Conservation (phyloP, 495 filamentous ascomycete species). For the Hypoxylon rickii region DNA sequence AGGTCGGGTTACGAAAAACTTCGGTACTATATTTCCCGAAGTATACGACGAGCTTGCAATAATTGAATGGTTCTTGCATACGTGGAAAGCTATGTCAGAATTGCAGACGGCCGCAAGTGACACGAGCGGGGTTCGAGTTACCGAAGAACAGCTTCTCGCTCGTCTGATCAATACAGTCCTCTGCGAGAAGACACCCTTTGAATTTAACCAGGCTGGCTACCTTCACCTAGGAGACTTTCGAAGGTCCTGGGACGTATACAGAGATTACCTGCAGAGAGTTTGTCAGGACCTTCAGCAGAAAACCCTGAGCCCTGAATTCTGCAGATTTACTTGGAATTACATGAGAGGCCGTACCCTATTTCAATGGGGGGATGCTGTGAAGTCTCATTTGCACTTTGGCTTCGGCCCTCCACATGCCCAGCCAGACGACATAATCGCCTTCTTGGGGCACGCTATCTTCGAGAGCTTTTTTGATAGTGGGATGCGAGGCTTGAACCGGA, state of each 20-base stretch:
- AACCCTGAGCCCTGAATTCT: not conserved
- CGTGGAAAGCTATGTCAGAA: not conserved
- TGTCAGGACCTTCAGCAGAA: not conserved
- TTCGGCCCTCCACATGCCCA: not conserved
- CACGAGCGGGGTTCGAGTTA: not conserved
- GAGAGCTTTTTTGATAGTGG: not conserved
- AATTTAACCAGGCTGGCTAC: not conserved
- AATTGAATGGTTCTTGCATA: not conserved
- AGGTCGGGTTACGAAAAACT: not conserved
- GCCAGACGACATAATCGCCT: not conserved
- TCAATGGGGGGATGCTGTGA: not conserved
- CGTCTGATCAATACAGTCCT: not conserved
- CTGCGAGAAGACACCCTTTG: not conserved
- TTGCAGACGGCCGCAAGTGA: not conserved
- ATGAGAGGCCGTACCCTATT: not conserved
- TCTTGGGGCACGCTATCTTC: not conserved
- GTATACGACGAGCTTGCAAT: not conserved
- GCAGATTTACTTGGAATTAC: not conserved
- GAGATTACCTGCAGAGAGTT: not conserved
- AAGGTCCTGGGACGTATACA: not conserved
- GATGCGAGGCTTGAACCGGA: not conserved
- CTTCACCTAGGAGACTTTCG: not conserved
- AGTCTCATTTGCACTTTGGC: not conserved
- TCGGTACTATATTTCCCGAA: not conserved
- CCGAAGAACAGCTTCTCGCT: not conserved